Evolutionary conservation across 2,329 filamentous ascomycete species (phyloP).

Genomic region (Neocucurbitaria cava): DNA sequence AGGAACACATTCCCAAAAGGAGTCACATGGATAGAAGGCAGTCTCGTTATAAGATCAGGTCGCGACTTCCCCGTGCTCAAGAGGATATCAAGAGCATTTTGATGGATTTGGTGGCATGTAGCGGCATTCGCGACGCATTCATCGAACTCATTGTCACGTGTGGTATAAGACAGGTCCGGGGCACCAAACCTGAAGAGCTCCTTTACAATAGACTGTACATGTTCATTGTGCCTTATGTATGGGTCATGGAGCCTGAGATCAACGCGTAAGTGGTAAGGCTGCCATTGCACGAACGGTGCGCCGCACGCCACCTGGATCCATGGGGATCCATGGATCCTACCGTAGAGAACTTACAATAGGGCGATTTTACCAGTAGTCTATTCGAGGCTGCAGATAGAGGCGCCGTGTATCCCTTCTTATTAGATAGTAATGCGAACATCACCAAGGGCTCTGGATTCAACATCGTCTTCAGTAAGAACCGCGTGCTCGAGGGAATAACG

Average conservation of each 20-base stretch:
- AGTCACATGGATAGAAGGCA: constrained; percentile 57
- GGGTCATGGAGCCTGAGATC: constrained; percentile 59
- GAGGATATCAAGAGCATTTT: constrained; percentile 52
- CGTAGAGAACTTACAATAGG: constrained; percentile 62
- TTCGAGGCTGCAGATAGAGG: constrained; percentile 58
- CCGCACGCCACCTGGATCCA: constrained; percentile 53
- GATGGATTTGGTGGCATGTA: constrained; percentile 55
- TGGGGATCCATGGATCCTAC: constrained; percentile 61
- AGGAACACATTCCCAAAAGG: constrained; percentile 53
- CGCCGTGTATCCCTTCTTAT: constrained; percentile 58
- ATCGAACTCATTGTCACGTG: constrained; percentile 61
- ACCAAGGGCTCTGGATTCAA: constrained; percentile 62
- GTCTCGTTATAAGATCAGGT: constrained; percentile 54
- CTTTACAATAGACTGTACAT: constrained; percentile 56
- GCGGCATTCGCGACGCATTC: constrained; percentile 58
- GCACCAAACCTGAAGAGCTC: constrained; percentile 42
- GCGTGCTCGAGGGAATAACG: constrained; percentile 57
- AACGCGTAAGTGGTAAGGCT: constrained; percentile 51
- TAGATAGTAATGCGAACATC: constrained; percentile 58
- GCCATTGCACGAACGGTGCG: constrained; percentile 57
- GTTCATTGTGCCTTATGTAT: constrained; percentile 58
- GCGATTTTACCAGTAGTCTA: constrained; percentile 55
- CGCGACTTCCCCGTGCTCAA: constrained; percentile 52
- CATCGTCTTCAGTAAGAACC: constrained; percentile 56
- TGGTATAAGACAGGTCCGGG: constrained; percentile 54